These are phyloP conservation scores for Nymphaea colorata DNA, from an alignment of 164 flowering plant genomes.

Conservation along the genomic window DNA sequence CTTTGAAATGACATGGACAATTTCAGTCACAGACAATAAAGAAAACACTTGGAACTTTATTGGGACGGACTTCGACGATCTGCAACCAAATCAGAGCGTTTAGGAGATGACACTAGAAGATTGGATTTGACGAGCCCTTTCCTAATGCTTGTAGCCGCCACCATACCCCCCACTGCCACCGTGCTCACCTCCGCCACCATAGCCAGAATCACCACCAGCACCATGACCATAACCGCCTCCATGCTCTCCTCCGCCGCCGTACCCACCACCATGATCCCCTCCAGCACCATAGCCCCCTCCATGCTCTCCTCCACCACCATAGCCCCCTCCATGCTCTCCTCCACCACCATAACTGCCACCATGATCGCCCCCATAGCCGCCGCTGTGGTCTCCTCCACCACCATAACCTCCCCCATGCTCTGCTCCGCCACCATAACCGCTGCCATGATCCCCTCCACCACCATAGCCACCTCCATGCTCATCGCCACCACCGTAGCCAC, in stretches of 20 bases:
- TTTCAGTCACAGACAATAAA: too few species aligned
- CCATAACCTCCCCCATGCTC: conserved; percentile 3
- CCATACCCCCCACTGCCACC: conserved; percentile 2
- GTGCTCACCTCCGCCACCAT: not conserved
- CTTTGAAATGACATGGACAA: too few species aligned
- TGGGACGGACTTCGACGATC: too few species aligned
- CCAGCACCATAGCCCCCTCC: conserved; percentile 5
- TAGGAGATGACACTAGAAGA: too few species aligned
- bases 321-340: not conserved
- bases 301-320: conserved; percentile 14
- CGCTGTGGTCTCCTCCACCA: not conserved
- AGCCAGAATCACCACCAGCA: not conserved
- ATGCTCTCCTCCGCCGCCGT: conserved; percentile 7
- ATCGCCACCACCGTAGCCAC: conserved; percentile 6
- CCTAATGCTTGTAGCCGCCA: not conserved
- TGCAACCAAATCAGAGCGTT: too few species aligned
- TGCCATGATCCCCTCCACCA: conserved; percentile 13
- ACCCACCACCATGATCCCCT: not conserved
- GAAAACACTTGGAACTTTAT: too few species aligned
- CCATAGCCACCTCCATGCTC: conserved; percentile 19
- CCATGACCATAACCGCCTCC: not conserved
- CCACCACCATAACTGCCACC: not conserved
- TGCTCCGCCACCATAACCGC: conserved; percentile 4
- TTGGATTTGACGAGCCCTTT: not conserved
- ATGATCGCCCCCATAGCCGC: not conserved